Base-by-base conservation (phyloP, 108 stramenopile species). In the Aureococcus anophagefferens region DNA sequence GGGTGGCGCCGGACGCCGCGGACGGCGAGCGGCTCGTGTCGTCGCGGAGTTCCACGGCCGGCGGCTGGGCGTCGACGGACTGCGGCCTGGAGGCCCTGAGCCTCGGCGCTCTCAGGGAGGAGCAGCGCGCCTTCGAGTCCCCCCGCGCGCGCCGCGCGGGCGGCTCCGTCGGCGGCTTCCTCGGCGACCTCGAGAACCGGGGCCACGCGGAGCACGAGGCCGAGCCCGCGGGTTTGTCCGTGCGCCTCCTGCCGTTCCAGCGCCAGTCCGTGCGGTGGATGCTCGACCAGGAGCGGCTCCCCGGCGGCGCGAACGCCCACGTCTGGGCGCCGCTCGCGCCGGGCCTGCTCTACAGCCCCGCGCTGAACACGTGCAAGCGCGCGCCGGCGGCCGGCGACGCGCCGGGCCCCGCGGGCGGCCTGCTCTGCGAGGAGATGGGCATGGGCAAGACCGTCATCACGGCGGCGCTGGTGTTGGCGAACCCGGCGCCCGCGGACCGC, bases 401-500 rank as follows among this genome's bases (percentile, higher is more conserved):
- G 0, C 0, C 11, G 63, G 29, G 62, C 30, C 75, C 75, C 30
- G 72, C 78, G 16, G 85, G 85, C 30, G 85, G 85, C 17, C 68
- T 86, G 0, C 78, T 86, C 35, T 77, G 75, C 9, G 82, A 77
- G 51, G 72, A 85, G 59, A 81, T 85, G 81, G 79, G 66, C 16
- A 32, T 80, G 13, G 72, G 77, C 21, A 79, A 84, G 68, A 85
- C 85, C 18, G 75, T 85, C 18, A 81, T 85, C 33, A 78, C 80
- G 4, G 71, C 83, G 25, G 65, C 80, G 7, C 45, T 83, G 14
- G 73, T 83, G n/a, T 65, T 86, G 46, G 63, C 72, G 40, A 80
- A 86, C 68, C 82, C 82, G 15, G 85, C 85, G 15, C 85, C 85
- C 0, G 63, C 35, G 25, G 21, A 13, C 40, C 13, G 9, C 40